Evolutionary conservation across 129 eudicot genomes (phyloP).

Genomic region (Chrysanthemum makinoi): DNA sequence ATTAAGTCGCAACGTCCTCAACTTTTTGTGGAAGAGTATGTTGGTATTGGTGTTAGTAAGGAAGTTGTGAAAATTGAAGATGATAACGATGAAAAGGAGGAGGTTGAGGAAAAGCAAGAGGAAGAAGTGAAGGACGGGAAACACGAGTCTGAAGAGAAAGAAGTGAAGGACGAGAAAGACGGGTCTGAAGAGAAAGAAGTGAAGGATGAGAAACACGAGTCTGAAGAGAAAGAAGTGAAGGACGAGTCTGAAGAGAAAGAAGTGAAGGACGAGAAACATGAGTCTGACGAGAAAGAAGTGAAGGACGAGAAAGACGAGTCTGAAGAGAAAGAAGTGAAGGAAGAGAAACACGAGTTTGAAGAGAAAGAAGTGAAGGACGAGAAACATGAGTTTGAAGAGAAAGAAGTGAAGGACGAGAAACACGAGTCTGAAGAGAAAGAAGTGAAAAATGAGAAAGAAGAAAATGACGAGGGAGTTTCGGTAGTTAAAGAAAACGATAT

Average conservation of each 20-base stretch:
- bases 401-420: background rate
- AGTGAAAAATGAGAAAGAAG: background rate
- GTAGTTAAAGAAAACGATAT: conserved; percentile 31
- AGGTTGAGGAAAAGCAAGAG: too few species aligned
- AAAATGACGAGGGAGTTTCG: background rate
- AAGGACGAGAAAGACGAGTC: too few species aligned
- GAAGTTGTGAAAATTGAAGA: background rate
- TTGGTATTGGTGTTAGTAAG: conserved; percentile 1
- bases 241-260: background rate
- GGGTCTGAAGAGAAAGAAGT: too few species aligned
- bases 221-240: background rate
- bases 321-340: too few species aligned
- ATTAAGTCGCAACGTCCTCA: conserved; percentile 44
- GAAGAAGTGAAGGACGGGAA: too few species aligned
- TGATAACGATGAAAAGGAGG: background rate
- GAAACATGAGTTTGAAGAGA: background rate
- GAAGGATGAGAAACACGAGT: background rate
- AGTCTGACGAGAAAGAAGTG: too few species aligned
- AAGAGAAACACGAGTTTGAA: too few species aligned
- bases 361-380: background rate
- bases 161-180: too few species aligned
- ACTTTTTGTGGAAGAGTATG: conserved; percentile 35
- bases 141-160: too few species aligned
- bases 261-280: too few species aligned
- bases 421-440: background rate